Evolutionary conservation across 2,329 filamentous ascomycete genomes (phyloP), one percentile per base, ranked within the genome.

Genomic region (Colletotrichum brevisporum): DNA sequence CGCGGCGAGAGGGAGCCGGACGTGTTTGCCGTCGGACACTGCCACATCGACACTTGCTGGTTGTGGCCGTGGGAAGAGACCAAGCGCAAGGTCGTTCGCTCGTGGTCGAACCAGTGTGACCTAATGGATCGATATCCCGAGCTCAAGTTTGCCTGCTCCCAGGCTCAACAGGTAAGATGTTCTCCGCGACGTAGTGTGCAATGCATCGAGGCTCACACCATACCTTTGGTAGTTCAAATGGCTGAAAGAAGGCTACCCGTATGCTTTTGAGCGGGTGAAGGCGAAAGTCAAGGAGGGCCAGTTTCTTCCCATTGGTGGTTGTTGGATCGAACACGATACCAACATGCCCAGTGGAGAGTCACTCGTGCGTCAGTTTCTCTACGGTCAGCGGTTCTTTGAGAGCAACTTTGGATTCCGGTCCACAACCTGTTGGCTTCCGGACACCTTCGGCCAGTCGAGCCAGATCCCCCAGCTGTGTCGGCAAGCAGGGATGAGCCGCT

Each of bases 31-130:
- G 89, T 92, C 58, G 90, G 90, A 2, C 88, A 92, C 73, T 92
- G 90, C 71, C 90, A 92, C 74, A 92, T 92, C 70, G 90, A 92
- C 74, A 91, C 89, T 0, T 91, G 89, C 76, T 92, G 90, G 90
- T 79, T 92, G 18, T 92, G 90, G 90, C 90, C 90, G 0, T 92
- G 89, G 82, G 90, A 87, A 3, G 90, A 92, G 79, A 92, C 90
- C 0, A 91, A 91, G 79, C 87, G 90, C 57, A 92, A 92, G 78
- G 86, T 92, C 41, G 90, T 87, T 15, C 83, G 90, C n/a, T 91
- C 89, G 3, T 92, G 90, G 90, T 89, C 89, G 0, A 92, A 88
- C 71, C 90, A 92, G 75, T 91, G 89, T 76, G 88, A 92, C 69
- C 78, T 92, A 64, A 87, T 92, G 79, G 90, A 92, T 69, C 83